Base-by-base conservation (phyloP, 2,329 filamentous ascomycete species). In the Epichloe aotearoae region DNA sequence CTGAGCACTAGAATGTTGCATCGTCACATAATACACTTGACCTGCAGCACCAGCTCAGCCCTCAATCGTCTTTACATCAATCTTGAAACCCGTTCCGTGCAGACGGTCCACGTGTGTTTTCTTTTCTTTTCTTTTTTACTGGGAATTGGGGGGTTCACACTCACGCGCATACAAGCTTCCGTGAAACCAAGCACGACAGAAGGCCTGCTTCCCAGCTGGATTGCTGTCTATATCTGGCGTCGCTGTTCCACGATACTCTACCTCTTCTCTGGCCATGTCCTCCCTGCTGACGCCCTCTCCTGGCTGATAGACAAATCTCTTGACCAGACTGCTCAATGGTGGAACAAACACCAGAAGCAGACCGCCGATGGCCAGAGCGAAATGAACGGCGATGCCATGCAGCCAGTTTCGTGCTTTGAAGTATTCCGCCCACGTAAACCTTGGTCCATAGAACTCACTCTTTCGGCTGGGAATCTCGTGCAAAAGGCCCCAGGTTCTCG, bases 101-200 rank as follows among this genome's bases (percentile, higher is more conserved):
- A 87, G 59, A 14, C 82, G 73, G 59, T 88, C 78, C 53, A 88
- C 69, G 59, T 10, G 8, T 30, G 11, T 20, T 8, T 8, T 10
- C 1, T 30, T 1, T 30, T 10, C 10, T 11, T 1, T 30, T 30
- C n/a, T 4, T 30, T 30, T 30, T 26, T 8, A 30, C 26, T 30
- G 26, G 26, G 3, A 11, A 30, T 30, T 10, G 10, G 8, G 26
- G 3, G 10, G 3, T 8, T 50, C 48, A 17, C 43, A 67, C 80
- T 75, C 63, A 83, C 79, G 66, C n/a, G 70, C 67, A 63, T 90
- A 91, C 61, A 81, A 71, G 57, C 77, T 76, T 3, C 84, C 83
- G 4, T 73, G 65, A 56, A 73, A 81, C 57, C 72, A 69, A 40
- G 79, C 74, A 49, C 73, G 73, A 49, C 73, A 76, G 47, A 73